Percentiles rank a stretch among this genome's conserved stretches.
Evolutionary conservation across 257 asterid species (phyloP).

Genomic region (Penstemon davidsonii): DNA sequence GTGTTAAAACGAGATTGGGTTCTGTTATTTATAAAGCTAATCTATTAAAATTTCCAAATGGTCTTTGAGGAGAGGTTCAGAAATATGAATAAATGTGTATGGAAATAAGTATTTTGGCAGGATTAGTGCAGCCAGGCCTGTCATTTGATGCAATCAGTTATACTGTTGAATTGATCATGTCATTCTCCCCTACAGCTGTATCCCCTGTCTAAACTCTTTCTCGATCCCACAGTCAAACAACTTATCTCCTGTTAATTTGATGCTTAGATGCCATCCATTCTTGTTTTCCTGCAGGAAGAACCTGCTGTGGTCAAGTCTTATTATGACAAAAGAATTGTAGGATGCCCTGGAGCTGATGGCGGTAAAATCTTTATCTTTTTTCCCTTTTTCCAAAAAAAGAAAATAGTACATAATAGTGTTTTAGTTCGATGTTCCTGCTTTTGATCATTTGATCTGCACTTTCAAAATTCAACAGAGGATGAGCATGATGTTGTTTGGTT

Average conservation of each 20-base stretch:
- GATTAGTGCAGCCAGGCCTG: background rate
- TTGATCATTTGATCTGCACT: slow-evolving; percentile 25
- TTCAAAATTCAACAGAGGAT: slow-evolving; percentile 61
- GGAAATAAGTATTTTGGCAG: too few relatives aligned
- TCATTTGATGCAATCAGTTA: background rate
- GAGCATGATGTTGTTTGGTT: slow-evolving; percentile 99
- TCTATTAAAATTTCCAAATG: too few relatives aligned
- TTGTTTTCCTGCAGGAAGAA: slow-evolving; percentile 63
- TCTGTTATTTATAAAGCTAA: too few relatives aligned
- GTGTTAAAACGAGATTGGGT: too few relatives aligned
- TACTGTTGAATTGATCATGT: background rate
- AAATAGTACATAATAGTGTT: slow-evolving; percentile 4
- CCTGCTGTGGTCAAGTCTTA: slow-evolving; percentile 88
- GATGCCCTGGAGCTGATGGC: slow-evolving; percentile 99
- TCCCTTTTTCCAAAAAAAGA: background rate
- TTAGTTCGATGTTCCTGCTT: slow-evolving; percentile 1
- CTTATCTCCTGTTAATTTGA: background rate
- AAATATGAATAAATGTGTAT: too few relatives aligned
- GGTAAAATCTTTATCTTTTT: slow-evolving; percentile 51
- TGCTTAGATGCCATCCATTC: slow-evolving; percentile 11
- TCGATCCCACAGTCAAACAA: background rate
- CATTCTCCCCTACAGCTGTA: background rate
- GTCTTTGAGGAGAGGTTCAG: too few relatives aligned
- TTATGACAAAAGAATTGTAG: slow-evolving; percentile 88
- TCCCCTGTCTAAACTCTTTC: background rate